A percentile compares a stretch with the other conserved stretches of the same genome.
Conservation (phyloP, 768 basidiomycete genomes). For the Leccinellum luteum region DNA sequence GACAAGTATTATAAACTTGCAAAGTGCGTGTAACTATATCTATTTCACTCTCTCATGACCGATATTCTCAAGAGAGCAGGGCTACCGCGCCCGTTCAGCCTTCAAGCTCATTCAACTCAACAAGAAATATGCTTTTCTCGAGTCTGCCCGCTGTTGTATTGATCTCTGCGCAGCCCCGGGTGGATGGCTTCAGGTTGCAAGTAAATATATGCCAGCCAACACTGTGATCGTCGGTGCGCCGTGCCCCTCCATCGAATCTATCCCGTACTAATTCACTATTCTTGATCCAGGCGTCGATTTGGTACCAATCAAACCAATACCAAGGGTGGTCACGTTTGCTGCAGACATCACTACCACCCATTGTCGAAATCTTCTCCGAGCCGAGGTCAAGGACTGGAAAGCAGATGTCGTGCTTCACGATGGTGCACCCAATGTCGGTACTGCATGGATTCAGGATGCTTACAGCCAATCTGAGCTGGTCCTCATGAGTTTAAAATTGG, state of each 20-base stretch:
- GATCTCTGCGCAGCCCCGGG: constrained; percentile 99
- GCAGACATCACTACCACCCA: constrained; percentile 92
- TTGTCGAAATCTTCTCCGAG: constrained; percentile 83
- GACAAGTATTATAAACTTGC: constrained; percentile 98
- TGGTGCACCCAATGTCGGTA: constrained; percentile 98
- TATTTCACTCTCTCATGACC: constrained; percentile 3
- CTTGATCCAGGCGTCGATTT: constrained; percentile 78
- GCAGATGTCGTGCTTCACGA: constrained; percentile 98
- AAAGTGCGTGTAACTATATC: constrained; percentile 48
- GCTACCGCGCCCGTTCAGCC: constrained; percentile 98
- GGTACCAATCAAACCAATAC: constrained; percentile 94
- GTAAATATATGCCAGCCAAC: constrained; percentile 94
- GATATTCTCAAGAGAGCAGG: constrained; percentile 76
- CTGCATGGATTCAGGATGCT: constrained; percentile 98
- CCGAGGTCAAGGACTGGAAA: constrained; percentile 97
- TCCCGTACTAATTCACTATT: constrained; percentile 7
- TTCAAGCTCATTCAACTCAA: constrained; percentile 99
- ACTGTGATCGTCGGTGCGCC: constrained; percentile 83
- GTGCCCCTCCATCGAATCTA: constrained; percentile 5
- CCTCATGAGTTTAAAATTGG: constrained; percentile 90
- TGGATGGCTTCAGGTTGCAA: constrained; percentile 98
- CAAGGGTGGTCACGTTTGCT: constrained; percentile 86
- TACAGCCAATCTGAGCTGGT: constrained; percentile 97
- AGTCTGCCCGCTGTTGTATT: constrained; percentile 87
- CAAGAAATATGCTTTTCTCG: constrained; percentile 94